Evolutionary conservation across 208 protist species (phyloP).

Genomic region (Trypanosoma theileri): DNA sequence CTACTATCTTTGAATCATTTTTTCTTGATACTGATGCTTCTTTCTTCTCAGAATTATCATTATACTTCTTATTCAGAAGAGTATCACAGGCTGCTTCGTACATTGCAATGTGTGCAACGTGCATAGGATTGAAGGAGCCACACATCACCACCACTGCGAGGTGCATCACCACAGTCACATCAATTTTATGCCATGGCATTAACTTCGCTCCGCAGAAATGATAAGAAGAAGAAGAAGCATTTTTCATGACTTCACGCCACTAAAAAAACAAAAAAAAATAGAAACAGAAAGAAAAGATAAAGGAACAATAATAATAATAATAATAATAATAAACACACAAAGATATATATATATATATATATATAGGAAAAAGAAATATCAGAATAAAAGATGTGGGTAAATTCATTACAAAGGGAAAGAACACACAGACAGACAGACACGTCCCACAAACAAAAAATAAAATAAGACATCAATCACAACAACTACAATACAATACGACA

Average conservation of each 20-base stretch:
- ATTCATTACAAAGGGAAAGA: no score
- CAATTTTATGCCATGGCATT: constrained; percentile 25
- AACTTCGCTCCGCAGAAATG: constrained; percentile 43
- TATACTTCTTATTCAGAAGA: no score
- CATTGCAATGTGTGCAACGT: constrained; percentile 66
- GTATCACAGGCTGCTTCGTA: constrained; percentile 44
- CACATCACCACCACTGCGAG: constrained; percentile 67
- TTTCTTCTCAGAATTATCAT: no score
- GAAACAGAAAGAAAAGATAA: constrained; percentile 16
- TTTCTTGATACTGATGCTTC: background rate
- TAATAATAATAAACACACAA: no score
- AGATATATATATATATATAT: constrained; percentile 2
- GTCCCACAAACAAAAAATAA: no score
- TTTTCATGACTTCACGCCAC: background rate
- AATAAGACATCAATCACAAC: no score
- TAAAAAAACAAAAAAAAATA: constrained; percentile 13
- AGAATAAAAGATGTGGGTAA: constrained; percentile 4
- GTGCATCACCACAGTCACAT: constrained; percentile 6
- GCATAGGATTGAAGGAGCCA: constrained; percentile 84
- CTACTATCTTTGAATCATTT: background rate
- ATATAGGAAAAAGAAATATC: background rate
- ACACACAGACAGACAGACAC: no score
- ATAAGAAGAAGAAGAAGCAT: constrained; percentile 20
- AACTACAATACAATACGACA: no score
- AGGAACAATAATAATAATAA: constrained; percentile 27